Base-by-base conservation (phyloP, 2,329 filamentous ascomycete genomes). In the Fusarium begoniae region DNA sequence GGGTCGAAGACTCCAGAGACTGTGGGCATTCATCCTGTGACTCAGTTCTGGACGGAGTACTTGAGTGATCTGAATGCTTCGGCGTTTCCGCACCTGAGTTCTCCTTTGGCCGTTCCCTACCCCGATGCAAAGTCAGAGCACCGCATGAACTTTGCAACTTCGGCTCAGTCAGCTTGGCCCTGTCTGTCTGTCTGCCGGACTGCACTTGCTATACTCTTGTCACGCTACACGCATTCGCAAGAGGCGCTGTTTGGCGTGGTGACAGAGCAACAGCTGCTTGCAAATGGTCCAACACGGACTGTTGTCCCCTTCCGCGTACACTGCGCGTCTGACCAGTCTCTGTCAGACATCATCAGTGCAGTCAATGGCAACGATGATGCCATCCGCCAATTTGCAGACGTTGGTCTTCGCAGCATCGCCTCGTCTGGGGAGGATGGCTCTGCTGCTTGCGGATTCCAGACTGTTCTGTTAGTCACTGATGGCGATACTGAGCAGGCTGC, bases 391-490 rank as follows among this genome's bases (percentile, higher is more conserved):
- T 65, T 60, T 8, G 14, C 35, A 28, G 40, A 57, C 8, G 43
- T 22, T 7, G 67, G 64, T n/a, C 58, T 70, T 13, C 40, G 57
- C 18, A 54, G 24, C 26, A 54, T 70, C n/a, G 17, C 22, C 5
- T 30, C 24, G 1, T 22, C 45, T 30, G 64, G 67, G 5, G 64
- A 63, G 1, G 38, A 68, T 30, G 64, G 64, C 24, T 37, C 58
- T 43, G 63, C 66, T 15, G 63, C 66, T 5, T 63, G 64, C 18
- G 67, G 47, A 24, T 70, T 70, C 12, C 67, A 70, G 35, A 68
- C 67, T 7, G 58, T 68, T 5, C 32, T 70, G 5, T 10, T 63
- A 13, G 64, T 70, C 8, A 55, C 67, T 0, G 22, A 68, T 15
- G 17, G 22, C 1, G 24, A 38, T 0, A 17, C 24, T 12, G 18